Evolutionary conservation across 306 rosid species (phyloP).

Genomic region (Elaeagnus macrophylla): DNA sequence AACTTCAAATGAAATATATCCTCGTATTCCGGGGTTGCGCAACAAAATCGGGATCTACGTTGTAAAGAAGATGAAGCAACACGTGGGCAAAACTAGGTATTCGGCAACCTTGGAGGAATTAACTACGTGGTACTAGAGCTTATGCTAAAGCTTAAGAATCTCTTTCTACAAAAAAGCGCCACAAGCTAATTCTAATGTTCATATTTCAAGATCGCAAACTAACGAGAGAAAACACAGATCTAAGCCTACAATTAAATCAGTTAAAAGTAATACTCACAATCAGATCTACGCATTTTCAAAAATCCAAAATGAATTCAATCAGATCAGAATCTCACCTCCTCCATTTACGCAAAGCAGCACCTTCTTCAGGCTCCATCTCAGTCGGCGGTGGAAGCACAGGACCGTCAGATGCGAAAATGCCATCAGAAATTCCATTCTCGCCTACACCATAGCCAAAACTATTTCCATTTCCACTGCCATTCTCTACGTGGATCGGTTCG

Average conservation of each 20-base stretch:
- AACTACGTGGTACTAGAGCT: neutral
- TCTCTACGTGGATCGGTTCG: conserved; percentile 49
- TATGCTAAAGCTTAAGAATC: neutral
- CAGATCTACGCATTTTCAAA: conserved; percentile 15
- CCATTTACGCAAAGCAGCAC: conserved; percentile 91
- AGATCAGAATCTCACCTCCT: conserved; percentile 65
- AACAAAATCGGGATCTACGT: neutral
- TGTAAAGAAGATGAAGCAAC: neutral
- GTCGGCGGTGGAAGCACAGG: conserved; percentile 79
- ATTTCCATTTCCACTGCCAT: conserved; percentile 65
- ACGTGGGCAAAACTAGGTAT: neutral
- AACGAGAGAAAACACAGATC: neutral
- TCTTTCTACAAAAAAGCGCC: neutral
- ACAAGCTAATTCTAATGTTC: neutral
- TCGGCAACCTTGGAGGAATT: neutral
- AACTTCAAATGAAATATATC: too few species aligned
- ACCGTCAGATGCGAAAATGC: conserved; percentile 65
- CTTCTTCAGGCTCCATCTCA: conserved; percentile 86
- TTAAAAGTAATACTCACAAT: neutral
- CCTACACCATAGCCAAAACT: conserved; percentile 40
- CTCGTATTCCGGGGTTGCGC: too few species aligned
- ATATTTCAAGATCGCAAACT: neutral
- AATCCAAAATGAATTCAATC: neutral
- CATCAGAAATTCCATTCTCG: conserved; percentile 35
- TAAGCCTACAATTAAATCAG: neutral